Evolutionary conservation across 192 early-diverging fungal genomes (phyloP).

Genomic region (Coemansia sp.): DNA sequence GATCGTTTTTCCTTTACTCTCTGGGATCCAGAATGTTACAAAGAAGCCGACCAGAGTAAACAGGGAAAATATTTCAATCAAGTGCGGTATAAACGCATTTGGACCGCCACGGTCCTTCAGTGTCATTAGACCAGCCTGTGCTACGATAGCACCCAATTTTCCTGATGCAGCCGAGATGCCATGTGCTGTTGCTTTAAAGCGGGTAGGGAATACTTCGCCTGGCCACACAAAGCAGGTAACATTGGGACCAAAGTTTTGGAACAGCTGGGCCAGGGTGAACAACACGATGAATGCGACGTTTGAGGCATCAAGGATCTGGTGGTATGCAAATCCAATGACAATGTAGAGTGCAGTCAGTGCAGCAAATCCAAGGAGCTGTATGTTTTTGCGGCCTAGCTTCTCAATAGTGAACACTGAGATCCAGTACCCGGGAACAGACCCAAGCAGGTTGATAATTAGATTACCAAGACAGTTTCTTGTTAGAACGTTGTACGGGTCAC

Average conservation of each 20-base stretch:
- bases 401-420: constrained; percentile 83
- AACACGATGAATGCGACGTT: constrained; percentile 56
- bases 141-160: constrained; percentile 68
- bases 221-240: constrained; percentile 78
- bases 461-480: constrained; percentile 74
- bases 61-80: constrained; percentile 62
- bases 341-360: constrained; percentile 71
- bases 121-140: constrained; percentile 61
- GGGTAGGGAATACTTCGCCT: constrained; percentile 75
- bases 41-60: constrained; percentile 66
- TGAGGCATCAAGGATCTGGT: constrained; percentile 54
- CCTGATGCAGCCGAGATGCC: constrained; percentile 74
- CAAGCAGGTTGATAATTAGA: constrained; percentile 78
- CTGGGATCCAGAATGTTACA: constrained; percentile 28
- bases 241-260: constrained; percentile 94
- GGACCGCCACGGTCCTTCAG: constrained; percentile 63
- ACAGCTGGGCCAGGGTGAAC: constrained; percentile 60
- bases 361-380: constrained; percentile 81
- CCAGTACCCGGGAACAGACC: constrained; percentile 92
- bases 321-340: constrained; percentile 62
- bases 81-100: constrained; percentile 53
- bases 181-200: constrained; percentile 68
- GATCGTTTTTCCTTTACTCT: constrained; percentile 25
- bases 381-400: constrained; percentile 77
- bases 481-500: constrained; percentile 30